Evolutionary conservation across 2,329 filamentous ascomycete species (phyloP), one percentile per base, ranked within the genome.

Genomic region (Claviceps purpurea): DNA sequence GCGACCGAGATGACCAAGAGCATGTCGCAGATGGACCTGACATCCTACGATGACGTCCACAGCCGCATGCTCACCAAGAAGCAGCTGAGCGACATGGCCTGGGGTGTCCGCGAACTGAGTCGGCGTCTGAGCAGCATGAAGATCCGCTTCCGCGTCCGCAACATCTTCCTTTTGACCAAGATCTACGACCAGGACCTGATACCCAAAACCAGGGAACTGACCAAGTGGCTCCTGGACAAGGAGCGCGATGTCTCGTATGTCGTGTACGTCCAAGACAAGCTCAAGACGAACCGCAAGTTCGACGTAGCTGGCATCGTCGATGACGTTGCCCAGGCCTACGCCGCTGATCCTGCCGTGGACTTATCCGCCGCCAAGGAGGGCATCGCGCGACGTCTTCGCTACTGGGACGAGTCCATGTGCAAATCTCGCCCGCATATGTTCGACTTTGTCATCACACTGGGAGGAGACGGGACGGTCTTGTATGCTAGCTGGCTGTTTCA

Each of bases 401-500:
- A 84, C 67, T 98, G 93, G 93, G 83, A 84, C 45, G 81, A 86
- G 55, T 76, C 84, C 51, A 82, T 96, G 62, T 95, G 89, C 59
- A 77, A 77, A 47, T 75, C 81, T 42, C 78, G 83, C 54, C 91
- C 91, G 4, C 89, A 95, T 60, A 85, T 81, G 0, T 96, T 97
- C 64, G 93, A 98, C 68, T 94, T 98, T 62, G 84, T 94, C 50
- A 81, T 98, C 47, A 94, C 91, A 0, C 77, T 95, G 3, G 90
- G 89, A 48, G 93, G 93, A 13, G 93, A 98, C 64, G 93, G 93
- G n/a, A 98, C 93, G 0, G 91, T 98, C 6, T 73, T 98, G 11
- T 97, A 95, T 64, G 87, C 91, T 4, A 95, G 89, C 63, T 97
- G 91, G 90, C 75, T 98, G 1, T 98, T 98, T 65, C 93, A 98